Percentiles rank a stretch among this genome's conserved stretches.
Evolutionary conservation across 2,329 filamentous ascomycete genomes (phyloP).

Genomic region (Fusarium sp.): DNA sequence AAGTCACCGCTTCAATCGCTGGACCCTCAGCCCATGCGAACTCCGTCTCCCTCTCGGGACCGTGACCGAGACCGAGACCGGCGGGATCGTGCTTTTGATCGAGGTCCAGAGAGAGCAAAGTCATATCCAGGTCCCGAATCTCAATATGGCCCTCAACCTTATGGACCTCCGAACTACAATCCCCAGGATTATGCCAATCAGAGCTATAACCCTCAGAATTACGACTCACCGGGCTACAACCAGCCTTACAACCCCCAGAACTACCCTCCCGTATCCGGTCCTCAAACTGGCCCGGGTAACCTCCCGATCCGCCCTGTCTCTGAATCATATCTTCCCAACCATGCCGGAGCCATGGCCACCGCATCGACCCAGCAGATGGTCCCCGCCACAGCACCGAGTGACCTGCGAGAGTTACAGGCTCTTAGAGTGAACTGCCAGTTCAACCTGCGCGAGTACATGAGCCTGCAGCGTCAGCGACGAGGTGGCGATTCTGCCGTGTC

Average conservation of each 20-base stretch:
- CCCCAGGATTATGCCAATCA: slow-evolving; percentile 29
- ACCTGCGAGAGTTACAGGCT: slow-evolving; percentile 43
- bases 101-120: slow-evolving; percentile 32
- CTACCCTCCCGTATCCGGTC: slow-evolving; percentile 33
- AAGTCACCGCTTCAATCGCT: slow-evolving; percentile 39
- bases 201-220: slow-evolving; percentile 29
- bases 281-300: slow-evolving; percentile 24
- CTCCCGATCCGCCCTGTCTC: slow-evolving; percentile 36
- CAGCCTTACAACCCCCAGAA: slow-evolving; percentile 32
- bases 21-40: slow-evolving; percentile 41
- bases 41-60: slow-evolving; percentile 35
- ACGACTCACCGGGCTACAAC: slow-evolving; percentile 30
- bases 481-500: slow-evolving; percentile 42
- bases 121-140: slow-evolving; percentile 32
- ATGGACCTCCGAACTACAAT: slow-evolving; percentile 18
- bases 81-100: slow-evolving; percentile 11
- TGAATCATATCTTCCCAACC: slow-evolving; percentile 33
- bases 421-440: slow-evolving; percentile 48
- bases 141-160: slow-evolving; percentile 29
- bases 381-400: slow-evolving; percentile 28
- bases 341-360: slow-evolving; percentile 31
- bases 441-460: slow-evolving; percentile 48
- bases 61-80: slow-evolving; percentile 16
- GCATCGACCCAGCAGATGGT: slow-evolving; percentile 27
- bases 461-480: slow-evolving; percentile 44